phyloP scores from a whole-genome alignment of 2,329 filamentous ascomycete species.

The Lasiodiplodia gonubiensis region DNA sequence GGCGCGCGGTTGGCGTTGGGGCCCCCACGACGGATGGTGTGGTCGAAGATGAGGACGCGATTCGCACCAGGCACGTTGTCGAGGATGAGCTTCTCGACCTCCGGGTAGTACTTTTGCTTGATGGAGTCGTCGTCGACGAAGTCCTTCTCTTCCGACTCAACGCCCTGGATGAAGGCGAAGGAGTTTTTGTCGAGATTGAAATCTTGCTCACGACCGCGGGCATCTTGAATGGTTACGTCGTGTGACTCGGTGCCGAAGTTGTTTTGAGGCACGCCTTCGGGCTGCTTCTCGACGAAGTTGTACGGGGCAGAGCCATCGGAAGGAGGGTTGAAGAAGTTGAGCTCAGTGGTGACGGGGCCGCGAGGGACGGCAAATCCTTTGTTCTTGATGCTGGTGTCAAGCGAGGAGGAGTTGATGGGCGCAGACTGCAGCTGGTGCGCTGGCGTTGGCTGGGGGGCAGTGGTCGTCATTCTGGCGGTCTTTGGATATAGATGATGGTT shows the following conservation, averaged over 20 bases:
- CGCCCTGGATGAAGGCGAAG: conserved; percentile 68
- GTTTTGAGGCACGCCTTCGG: conserved; percentile 64
- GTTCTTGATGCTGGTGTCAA: conserved; percentile 37
- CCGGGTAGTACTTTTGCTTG: conserved; percentile 77
- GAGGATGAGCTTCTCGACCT: conserved; percentile 75
- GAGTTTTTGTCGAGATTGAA: conserved; percentile 76
- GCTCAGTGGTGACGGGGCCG: conserved; percentile 65
- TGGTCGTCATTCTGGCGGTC: conserved; percentile 49
- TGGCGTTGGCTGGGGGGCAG: conserved; percentile 48
- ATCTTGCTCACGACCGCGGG: conserved; percentile 70
- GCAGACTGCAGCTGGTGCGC: conserved; percentile 49
- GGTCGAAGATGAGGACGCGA: conserved; percentile 79
- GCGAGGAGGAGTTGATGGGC: conserved; percentile 35
- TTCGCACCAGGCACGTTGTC: conserved; percentile 69
- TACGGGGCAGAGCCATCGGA: conserved; percentile 65
- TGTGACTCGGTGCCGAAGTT: conserved; percentile 64
- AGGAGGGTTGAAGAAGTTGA: conserved; percentile 71
- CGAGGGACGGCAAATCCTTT: conserved; percentile 52
- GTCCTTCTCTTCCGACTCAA: conserved; percentile 61
- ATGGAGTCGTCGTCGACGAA: conserved; percentile 76
- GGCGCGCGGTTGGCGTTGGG: conserved; percentile 68
- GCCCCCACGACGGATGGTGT: conserved; percentile 77
- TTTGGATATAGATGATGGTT: neutral
- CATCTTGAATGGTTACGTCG: conserved; percentile 69
- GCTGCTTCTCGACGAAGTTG: conserved; percentile 70